Conservation (phyloP, 2,329 filamentous ascomycete genomes). For the Nemania abortiva region DNA sequence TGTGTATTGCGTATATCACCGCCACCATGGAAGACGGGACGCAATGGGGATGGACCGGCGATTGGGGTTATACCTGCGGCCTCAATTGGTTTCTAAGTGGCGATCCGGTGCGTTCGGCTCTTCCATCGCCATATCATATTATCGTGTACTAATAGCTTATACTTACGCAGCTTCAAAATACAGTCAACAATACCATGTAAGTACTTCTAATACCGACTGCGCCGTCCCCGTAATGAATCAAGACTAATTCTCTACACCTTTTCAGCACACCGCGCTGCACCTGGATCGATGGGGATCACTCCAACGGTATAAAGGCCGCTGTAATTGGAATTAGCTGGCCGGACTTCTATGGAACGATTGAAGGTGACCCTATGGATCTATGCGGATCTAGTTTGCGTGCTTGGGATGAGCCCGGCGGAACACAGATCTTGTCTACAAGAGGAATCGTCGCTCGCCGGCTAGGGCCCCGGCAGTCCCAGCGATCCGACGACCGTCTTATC, state of each 20-base stretch:
- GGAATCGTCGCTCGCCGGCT: conserved; percentile 1
- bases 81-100: conserved; percentile 22
- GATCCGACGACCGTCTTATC: conserved; percentile 38
- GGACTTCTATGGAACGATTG: conserved; percentile 8
- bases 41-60: conserved; percentile 29
- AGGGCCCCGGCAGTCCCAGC: conserved; percentile 22
- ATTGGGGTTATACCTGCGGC: conserved; percentile 25
- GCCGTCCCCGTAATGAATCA: neutral
- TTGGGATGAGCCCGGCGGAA: conserved; percentile 15
- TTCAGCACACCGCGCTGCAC: conserved; percentile 26
- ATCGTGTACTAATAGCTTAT: neutral
- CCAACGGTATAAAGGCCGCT: conserved; percentile 27
- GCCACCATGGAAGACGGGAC: conserved; percentile 17
- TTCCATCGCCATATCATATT: neutral
- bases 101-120: neutral
- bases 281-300: conserved; percentile 33
- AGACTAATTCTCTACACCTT: neutral
- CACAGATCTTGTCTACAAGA: neutral
- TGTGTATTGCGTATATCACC: conserved; percentile 31
- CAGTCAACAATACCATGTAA: neutral
- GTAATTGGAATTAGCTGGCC: conserved; percentile 25
- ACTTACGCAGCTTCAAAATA: neutral
- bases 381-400: conserved; percentile 27
- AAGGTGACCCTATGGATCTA: conserved; percentile 3
- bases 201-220: neutral